Base-by-base conservation (phyloP, 2,329 filamentous ascomycete genomes). In the Fusarium compactum region DNA sequence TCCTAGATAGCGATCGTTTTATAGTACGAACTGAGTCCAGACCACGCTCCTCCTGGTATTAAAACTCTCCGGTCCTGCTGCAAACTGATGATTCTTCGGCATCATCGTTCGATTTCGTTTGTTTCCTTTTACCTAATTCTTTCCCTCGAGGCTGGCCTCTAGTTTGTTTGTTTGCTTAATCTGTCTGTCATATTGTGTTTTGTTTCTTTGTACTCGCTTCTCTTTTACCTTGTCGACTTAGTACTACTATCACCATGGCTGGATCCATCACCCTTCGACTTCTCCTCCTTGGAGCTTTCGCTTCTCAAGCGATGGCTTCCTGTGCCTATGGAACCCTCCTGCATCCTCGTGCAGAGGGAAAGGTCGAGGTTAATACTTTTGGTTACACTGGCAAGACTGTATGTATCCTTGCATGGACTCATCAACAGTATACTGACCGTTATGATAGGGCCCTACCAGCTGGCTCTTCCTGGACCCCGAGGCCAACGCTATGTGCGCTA, bases 381-480 rank as follows among this genome's bases (percentile, higher is more conserved):
- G 79, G 79, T 8, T 83, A 67, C n/a, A 66, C 60, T 22, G 62
- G 67, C 44, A 6, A 68, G 29, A 61, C 29, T 1, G 66, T 58
- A 52, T 9, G 52, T 62, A 2, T 18, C 0, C 1, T 4, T 30
- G 5, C 0, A 14, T 15, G 9, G 6, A 22, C 6, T 5, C 2
- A 15, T 18, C 78, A 6, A 18, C 2, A 55, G 2, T 20, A 40
- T 29, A 2, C 55, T 66, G 6, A 66, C 8, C 16, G 1, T 6
- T 8, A 9, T 14, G 3, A 5, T 2, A 78, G 38, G 86, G 86
- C 3, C 86, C 87, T 3, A 77, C 86, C 58, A 85, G 84, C 75
- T 89, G 86, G 87, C 80, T 84, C 34, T 77, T 76, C 8, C 79
- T 87, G 24, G 77, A 80, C 41, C 58, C 69, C 0, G 79, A 79